phyloP scores from a whole-genome alignment of 768 basidiomycete genomes.

The Russula vinacea region DNA sequence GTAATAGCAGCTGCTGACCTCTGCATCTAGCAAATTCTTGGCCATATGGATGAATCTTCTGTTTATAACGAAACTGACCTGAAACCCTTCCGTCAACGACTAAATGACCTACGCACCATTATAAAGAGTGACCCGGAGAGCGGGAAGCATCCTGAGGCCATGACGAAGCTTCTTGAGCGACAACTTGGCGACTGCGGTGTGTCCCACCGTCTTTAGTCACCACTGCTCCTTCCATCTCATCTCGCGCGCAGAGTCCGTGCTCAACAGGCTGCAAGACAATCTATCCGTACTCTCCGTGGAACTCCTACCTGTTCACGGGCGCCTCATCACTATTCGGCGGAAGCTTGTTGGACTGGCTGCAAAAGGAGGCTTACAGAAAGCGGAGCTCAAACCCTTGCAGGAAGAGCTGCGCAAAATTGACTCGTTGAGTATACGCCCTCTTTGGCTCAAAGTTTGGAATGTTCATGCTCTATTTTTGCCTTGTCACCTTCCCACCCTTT shows the following conservation, averaged over 20 bases:
- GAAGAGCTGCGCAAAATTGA: constrained; percentile 96
- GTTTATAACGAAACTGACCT: constrained; percentile 93
- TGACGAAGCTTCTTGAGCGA: constrained; percentile 84
- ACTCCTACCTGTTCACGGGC: constrained; percentile 86
- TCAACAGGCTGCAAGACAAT: constrained; percentile 76
- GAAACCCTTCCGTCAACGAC: constrained; percentile 77
- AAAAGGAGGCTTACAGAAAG: constrained; percentile 79
- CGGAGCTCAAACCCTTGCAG: constrained; percentile 83
- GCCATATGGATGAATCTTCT: constrained; percentile 93
- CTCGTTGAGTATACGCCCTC: constrained; percentile 66
- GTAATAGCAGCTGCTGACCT: constrained; percentile 10
- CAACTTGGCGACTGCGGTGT: constrained; percentile 90
- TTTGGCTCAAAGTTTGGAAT: constrained; percentile 2
- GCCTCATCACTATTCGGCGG: constrained; percentile 81
- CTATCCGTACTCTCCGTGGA: constrained; percentile 86
- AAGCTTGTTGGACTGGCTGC: constrained; percentile 86
- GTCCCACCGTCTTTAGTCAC: constrained; percentile 34
- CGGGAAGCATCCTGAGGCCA: constrained; percentile 78
- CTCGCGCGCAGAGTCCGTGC: constrained; percentile 53
- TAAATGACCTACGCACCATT: constrained; percentile 80
- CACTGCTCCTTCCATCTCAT: constrained; percentile 1
- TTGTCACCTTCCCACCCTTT: constrained; percentile 22
- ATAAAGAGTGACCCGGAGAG: constrained; percentile 78
- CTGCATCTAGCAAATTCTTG: constrained; percentile 74
- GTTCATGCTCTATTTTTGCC: constrained; percentile 18